Percentiles rank a stretch among this genome's conserved stretches.
Conservation (phyloP, 305 asterid genomes). For the Ilex paraguariensis region DNA sequence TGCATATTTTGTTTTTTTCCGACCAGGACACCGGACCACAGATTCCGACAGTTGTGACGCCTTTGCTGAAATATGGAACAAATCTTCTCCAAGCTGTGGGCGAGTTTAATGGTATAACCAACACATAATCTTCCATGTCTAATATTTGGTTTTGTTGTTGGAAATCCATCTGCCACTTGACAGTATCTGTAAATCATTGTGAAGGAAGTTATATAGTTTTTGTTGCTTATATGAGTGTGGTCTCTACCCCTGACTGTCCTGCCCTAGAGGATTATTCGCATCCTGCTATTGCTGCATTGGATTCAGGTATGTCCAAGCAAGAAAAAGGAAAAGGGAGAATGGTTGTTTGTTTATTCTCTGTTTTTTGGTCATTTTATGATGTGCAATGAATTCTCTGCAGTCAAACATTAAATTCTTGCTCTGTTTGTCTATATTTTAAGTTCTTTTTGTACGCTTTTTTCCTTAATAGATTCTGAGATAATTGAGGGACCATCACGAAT, state of each 20-base stretch:
- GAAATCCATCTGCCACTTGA: constrained; percentile 14
- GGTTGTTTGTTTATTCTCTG: too few species aligned
- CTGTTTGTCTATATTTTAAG: not conserved
- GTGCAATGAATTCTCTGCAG: too few species aligned
- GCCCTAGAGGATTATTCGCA: constrained; percentile 63
- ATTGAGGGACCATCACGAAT: constrained; percentile 73
- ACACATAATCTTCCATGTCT: constrained; percentile 8
- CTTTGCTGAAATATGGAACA: constrained; percentile 66
- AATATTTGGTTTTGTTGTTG: constrained; percentile 6
- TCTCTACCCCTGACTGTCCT: constrained; percentile 36
- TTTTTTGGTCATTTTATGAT: too few species aligned
- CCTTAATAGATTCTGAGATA: constrained; percentile 57
- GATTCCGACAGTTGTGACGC: constrained; percentile 59
- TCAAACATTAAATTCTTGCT: too few species aligned
- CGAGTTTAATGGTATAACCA: constrained; percentile 63
- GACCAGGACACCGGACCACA: constrained; percentile 83
- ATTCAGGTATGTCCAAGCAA: constrained; percentile 32
- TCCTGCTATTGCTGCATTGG: constrained; percentile 49
- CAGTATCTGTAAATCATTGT: constrained; percentile 21
- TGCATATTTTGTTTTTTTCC: constrained; percentile 12
- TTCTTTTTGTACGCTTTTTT: constrained; percentile 16
- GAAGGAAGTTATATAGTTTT: constrained; percentile 72
- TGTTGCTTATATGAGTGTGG: constrained; percentile 62
- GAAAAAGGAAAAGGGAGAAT: too few species aligned
- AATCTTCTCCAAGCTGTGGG: constrained; percentile 95